Evolutionary conservation across 805 yeast species (phyloP), one percentile per base, ranked within the genome.

Genomic region (Candida insectorum): DNA sequence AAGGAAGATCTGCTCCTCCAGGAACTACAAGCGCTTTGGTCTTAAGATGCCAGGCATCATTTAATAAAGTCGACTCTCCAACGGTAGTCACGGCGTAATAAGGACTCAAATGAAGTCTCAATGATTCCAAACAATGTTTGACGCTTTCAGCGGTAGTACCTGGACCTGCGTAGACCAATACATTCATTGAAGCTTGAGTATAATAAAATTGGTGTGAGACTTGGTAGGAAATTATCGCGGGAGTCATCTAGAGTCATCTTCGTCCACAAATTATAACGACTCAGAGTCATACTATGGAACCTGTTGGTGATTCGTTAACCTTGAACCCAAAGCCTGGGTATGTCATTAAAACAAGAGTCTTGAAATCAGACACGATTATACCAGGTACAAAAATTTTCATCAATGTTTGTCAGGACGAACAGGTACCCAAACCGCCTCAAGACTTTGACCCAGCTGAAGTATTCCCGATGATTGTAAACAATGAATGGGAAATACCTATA

Each of bases 1-100:
- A 77, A 0, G 97, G 97, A 31, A 87, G 62, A 54, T 93, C 98
- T 1, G 97, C 97, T 6, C 99, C 99, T 4, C 98, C 99, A 0
- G 98, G 99, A 17, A 93, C 57, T 1, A 88, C 95, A 26, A 93
- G 52, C 43, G 85, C 63, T 0, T 94, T 65, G 0, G 97, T 85
- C 49, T 85, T 85, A 6, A 74, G 49, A 42, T 73, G 71, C 99
- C 98, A 93, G 0, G 98, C 97, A 49, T 93, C 97, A 16, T 76
- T 71, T 32, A 73, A 58, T 13, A 93, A 52, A 0, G 83, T 75
- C 11, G 61, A 56, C 12, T 84, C 77, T 20, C 78, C 76, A 1
- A 86, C 81, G 1, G 84, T 71, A 13, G 78, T 66, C 4, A 93
- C 96, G 0, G 96, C 95, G 56, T 93, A 93, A 57, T 81, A 70